Evolutionary conservation across 768 basidiomycete species (phyloP).

Genomic region (Rhodotorula sphaerocarpa): DNA sequence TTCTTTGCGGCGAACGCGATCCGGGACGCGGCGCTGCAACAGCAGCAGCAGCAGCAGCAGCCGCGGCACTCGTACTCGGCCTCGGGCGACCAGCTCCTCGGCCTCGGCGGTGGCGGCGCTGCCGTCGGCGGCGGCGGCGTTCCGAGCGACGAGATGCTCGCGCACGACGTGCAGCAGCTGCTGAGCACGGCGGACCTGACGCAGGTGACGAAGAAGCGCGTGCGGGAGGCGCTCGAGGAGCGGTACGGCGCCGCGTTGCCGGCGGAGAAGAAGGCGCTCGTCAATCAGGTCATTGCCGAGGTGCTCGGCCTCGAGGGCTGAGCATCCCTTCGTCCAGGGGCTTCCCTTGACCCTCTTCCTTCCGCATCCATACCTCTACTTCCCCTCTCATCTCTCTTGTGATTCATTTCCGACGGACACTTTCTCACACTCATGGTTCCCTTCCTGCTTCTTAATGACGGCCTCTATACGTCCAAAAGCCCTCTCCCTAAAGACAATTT

Average conservation of each 20-base stretch:
- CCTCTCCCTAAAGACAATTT: no score
- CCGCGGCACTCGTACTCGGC: not conserved
- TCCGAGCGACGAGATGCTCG: constrained; percentile 14
- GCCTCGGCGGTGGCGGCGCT: not conserved
- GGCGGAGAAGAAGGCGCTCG: constrained; percentile 55
- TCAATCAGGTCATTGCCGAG: constrained; percentile 67
- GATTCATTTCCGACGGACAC: no score
- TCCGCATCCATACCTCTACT: no score
- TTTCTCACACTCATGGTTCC: no score
- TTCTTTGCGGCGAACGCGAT: constrained; percentile 29
- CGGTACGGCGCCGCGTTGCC: constrained; percentile 63
- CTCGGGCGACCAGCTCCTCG: not conserved
- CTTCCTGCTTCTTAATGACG: no score
- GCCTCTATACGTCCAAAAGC: no score
- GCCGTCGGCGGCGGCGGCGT: not conserved
- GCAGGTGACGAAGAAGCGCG: constrained; percentile 81
- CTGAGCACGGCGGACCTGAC: constrained; percentile 74
- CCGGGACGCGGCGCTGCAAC: constrained; percentile 4
- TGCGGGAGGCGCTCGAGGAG: constrained; percentile 73
- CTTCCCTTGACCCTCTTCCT: no score
- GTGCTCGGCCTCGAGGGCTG: constrained; percentile 16
- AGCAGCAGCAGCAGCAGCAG: not conserved
- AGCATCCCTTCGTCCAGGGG: no score
- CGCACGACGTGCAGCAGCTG: constrained; percentile 50
- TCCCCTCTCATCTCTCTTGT: no score